phyloP scores from a whole-genome alignment of 352 stramenopile genomes.

The Phytophthora citrophthora region DNA sequence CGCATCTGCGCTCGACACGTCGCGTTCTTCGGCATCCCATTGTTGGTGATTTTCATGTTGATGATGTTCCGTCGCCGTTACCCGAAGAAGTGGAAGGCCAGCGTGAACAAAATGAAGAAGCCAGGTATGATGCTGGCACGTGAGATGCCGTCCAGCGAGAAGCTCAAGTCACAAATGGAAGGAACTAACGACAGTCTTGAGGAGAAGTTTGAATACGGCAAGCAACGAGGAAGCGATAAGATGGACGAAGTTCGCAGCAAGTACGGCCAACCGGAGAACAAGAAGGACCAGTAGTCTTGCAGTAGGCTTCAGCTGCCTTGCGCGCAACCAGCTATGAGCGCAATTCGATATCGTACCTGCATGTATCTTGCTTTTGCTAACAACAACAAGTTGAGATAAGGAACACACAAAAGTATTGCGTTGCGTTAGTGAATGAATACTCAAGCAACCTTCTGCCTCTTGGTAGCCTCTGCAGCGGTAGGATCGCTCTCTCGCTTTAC shows the following conservation, averaged over 20 bases:
- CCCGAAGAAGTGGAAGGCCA: conserved; percentile 68
- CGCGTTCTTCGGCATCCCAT: conserved; percentile 44
- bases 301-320: not conserved
- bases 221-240: conserved; percentile 42
- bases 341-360: conserved; percentile 11
- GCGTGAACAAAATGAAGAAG: conserved; percentile 56
- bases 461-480: conserved; percentile 39
- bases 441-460: conserved; percentile 72
- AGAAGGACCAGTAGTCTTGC: conserved; percentile 46
- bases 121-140: conserved; percentile 53
- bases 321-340: not conserved
- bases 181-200: conserved; percentile 17
- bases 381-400: conserved; percentile 15
- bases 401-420: not conserved
- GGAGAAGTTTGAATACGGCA: conserved; percentile 43
- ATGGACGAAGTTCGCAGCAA: conserved; percentile 43
- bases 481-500: conserved; percentile 37
- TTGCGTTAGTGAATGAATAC: conserved; percentile 11
- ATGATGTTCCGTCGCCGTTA: conserved; percentile 63
- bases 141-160: conserved; percentile 43
- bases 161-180: conserved; percentile 37
- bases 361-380: conserved; percentile 27
- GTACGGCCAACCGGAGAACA: conserved; percentile 33
- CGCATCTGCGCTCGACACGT: conserved; percentile 58
- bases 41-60: conserved; percentile 44